Percentiles rank a stretch among this genome's conserved stretches.
phyloP scores from a whole-genome alignment of 768 basidiomycete genomes.

The Suillus placidus region DNA sequence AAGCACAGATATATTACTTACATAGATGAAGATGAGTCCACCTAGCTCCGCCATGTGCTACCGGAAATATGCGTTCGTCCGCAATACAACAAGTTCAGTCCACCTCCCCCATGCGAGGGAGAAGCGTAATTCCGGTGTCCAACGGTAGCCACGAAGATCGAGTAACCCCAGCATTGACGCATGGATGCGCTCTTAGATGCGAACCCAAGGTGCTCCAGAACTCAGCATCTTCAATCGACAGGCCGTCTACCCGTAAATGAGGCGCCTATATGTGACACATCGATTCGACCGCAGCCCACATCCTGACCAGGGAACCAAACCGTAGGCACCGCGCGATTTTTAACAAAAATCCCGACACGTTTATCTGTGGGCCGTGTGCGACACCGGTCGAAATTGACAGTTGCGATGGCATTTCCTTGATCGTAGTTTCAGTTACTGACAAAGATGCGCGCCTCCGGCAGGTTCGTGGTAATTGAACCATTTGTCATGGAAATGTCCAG shows the following conservation, averaged over 20 bases:
- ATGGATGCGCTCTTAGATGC: constrained; percentile 29
- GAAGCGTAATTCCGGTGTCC: constrained; percentile 63
- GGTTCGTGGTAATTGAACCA: constrained; percentile 51
- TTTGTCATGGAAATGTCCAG: constrained; percentile 46
- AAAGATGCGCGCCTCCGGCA: constrained; percentile 57
- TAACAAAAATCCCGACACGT: constrained; percentile 30
- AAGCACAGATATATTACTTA: not conserved
- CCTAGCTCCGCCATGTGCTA: not conserved
- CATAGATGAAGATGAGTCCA: too few relatives aligned
- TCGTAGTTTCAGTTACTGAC: constrained; percentile 58
- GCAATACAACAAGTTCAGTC: constrained; percentile 44
- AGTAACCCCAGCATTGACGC: constrained; percentile 43
- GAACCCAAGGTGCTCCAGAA: not conserved
- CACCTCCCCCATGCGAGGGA: constrained; percentile 52
- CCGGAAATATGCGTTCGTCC: not conserved
- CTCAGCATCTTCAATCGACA: constrained; percentile 62
- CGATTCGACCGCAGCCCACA: not conserved
- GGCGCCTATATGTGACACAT: constrained; percentile 47
- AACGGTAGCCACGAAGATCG: constrained; percentile 61
- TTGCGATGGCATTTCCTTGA: constrained; percentile 39
- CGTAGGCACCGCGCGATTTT: constrained; percentile 26
- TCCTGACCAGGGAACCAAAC: constrained; percentile 9
- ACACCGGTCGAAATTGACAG: constrained; percentile 48
- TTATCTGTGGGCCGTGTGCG: constrained; percentile 40
- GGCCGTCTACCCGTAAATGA: constrained; percentile 59